phyloP scores from a whole-genome alignment of 176 grass and related monocot species.

The Oryza glaberrima region DNA sequence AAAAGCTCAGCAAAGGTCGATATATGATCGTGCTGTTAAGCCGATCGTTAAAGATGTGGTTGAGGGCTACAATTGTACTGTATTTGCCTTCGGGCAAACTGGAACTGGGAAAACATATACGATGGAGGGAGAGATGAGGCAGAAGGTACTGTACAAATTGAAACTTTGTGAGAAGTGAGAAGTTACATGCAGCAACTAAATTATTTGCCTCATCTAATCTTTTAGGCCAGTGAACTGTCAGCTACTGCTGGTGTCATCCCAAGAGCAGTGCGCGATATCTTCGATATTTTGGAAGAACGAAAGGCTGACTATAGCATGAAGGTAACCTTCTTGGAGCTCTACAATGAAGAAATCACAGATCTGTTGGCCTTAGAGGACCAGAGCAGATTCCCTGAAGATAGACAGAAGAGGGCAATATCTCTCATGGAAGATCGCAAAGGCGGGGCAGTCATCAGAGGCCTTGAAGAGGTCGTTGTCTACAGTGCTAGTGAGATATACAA shows the following conservation, averaged over 20 bases:
- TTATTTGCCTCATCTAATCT: slow-evolving; percentile 34
- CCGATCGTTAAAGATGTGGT: slow-evolving; percentile 75
- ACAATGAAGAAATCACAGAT: slow-evolving; percentile 91
- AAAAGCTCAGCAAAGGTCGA: slow-evolving; percentile 64
- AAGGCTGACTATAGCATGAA: slow-evolving; percentile 86
- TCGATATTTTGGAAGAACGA: slow-evolving; percentile 59
- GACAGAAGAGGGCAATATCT: slow-evolving; percentile 62
- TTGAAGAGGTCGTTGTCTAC: slow-evolving; percentile 81
- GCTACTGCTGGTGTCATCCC: slow-evolving; percentile 84
- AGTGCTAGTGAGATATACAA: slow-evolving; percentile 72
- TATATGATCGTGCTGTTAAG: slow-evolving; percentile 72
- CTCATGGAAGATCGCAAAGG: slow-evolving; percentile 94
- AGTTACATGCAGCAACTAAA: slow-evolving; percentile 23
- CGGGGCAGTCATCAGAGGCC: slow-evolving; percentile 76
- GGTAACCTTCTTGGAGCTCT: slow-evolving; percentile 83
- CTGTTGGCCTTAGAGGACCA: slow-evolving; percentile 75
- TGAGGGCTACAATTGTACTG: slow-evolving; percentile 90
- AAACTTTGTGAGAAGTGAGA: neutral
- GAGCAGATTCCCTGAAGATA: slow-evolving; percentile 64
- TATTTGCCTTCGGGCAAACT: slow-evolving; percentile 92
- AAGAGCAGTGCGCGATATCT: slow-evolving; percentile 82
- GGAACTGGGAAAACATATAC: slow-evolving; percentile 93
- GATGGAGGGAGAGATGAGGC: slow-evolving; percentile 82
- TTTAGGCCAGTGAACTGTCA: slow-evolving; percentile 55
- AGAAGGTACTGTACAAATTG: slow-evolving; percentile 55